Evolutionary conservation across 768 basidiomycete species (phyloP), one percentile per base, ranked within the genome.

Genomic region (Pholiota molesta): DNA sequence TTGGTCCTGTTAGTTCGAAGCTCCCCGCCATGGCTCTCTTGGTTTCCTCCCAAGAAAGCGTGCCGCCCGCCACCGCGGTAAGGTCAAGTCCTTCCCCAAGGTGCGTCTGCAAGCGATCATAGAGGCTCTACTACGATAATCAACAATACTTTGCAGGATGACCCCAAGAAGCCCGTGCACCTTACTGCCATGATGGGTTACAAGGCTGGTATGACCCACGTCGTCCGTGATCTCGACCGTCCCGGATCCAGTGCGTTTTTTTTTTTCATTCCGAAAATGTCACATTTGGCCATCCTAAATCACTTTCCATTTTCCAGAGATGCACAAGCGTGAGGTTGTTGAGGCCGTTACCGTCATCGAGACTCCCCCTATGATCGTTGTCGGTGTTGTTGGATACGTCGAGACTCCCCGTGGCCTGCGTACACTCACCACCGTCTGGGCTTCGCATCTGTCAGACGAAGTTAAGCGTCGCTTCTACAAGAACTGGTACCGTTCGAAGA

Each of bases 401-500:
- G 97, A 99, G 83, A 99, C 97, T 62, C 97, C 97, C 73, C 96
- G 97, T 71, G 97, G 97, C 72, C 90, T 99, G 67, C 95, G 97
- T 74, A 94, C 95, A 44, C 91, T 99, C 73, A 99, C 97, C 74
- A 99, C 97, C 63, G 96, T 97, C 77, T 94, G 92, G 97, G 96
- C 97, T 52, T 92, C 93, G 69, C 97, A 99, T 78, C 87, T 99
- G 45, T 96, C 94, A 40, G 97, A 98, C 77, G 96, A 98, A 77
- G 76, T 99, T 77, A 99, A 97, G 82, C 94, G 97, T 73, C 89
- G 97, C 70, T 98, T 99, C 90, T 98, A 99, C 91, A 96, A 95
- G 86, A 97, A 97, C 87, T 98, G 97, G 96, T 99, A 99, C 86
- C 90, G 94, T 70, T 97, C 95, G 54, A 99, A 99, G 92, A 99